phyloP scores from a whole-genome alignment of 2,329 filamentous ascomycete genomes.

The Fusarium nodosum region DNA sequence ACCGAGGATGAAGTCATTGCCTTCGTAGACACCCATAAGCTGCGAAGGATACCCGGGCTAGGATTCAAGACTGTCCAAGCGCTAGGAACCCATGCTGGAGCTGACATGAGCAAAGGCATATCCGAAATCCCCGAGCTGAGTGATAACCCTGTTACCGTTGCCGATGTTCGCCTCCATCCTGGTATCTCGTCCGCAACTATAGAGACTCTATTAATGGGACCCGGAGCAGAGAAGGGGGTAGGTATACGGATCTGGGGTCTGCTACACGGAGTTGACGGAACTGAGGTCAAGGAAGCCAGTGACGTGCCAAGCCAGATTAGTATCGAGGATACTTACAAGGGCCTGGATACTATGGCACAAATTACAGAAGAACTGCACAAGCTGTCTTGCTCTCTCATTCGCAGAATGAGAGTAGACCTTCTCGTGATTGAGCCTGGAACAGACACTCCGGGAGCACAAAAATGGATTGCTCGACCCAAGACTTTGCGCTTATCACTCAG shows the following conservation, averaged over 20 bases:
- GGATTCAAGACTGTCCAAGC: slow-evolving; percentile 74
- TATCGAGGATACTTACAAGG: slow-evolving; percentile 91
- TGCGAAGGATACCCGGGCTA: slow-evolving; percentile 87
- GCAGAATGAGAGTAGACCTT: slow-evolving; percentile 84
- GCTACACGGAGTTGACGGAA: slow-evolving; percentile 83
- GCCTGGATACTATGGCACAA: slow-evolving; percentile 73
- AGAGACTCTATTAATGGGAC: slow-evolving; percentile 76
- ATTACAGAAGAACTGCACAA: slow-evolving; percentile 77
- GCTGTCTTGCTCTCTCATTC: slow-evolving; percentile 77
- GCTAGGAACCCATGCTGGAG: slow-evolving; percentile 67
- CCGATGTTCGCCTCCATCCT: slow-evolving; percentile 72
- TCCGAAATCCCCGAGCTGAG: slow-evolving; percentile 51
- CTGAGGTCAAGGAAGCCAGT: slow-evolving; percentile 78
- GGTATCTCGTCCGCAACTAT: slow-evolving; percentile 74
- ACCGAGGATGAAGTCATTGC: slow-evolving; percentile 66
- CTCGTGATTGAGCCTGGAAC: slow-evolving; percentile 63
- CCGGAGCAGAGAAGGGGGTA: slow-evolving; percentile 78
- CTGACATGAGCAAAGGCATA: slow-evolving; percentile 52
- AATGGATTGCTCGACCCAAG: slow-evolving; percentile 84
- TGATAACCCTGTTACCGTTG: slow-evolving; percentile 69
- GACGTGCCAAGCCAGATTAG: slow-evolving; percentile 88
- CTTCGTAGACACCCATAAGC: slow-evolving; percentile 82
- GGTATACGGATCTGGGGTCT: slow-evolving; percentile 81
- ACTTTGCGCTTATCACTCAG: slow-evolving; percentile 86
- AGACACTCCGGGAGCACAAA: slow-evolving; percentile 52